Evolutionary conservation across 2,329 filamentous ascomycete species (phyloP).

Genomic region (Calonectria ilicicola): DNA sequence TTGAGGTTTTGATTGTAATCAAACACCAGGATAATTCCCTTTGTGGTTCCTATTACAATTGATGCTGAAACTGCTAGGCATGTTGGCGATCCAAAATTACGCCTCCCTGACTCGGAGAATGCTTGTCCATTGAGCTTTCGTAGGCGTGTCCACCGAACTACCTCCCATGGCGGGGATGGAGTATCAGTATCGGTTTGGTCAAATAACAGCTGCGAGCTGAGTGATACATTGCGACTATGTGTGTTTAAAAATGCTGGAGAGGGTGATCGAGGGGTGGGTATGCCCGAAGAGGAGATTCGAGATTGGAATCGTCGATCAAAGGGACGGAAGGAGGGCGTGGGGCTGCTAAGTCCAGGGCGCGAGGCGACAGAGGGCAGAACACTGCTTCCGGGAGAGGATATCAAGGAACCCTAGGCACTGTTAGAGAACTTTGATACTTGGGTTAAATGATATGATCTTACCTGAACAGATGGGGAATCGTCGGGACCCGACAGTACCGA

Average conservation of each 20-base stretch:
- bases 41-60: constrained; percentile 92
- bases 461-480: constrained; percentile 86
- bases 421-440: constrained; percentile 38
- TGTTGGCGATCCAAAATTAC: constrained; percentile 92
- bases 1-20: constrained; percentile 97
- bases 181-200: constrained; percentile 76
- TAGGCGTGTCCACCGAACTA: constrained; percentile 94
- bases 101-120: constrained; percentile 91
- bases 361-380: constrained; percentile 77
- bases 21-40: constrained; percentile 94
- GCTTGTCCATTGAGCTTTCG: constrained; percentile 89
- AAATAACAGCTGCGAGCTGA: constrained; percentile 76
- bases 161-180: constrained; percentile 90
- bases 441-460: constrained; percentile 52
- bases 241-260: constrained; percentile 83
- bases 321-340: constrained; percentile 86
- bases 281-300: constrained; percentile 72
- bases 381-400: constrained; percentile 80
- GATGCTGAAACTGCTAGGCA: constrained; percentile 89
- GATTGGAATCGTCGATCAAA: constrained; percentile 97
- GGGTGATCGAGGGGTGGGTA: constrained; percentile 72
- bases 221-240: constrained; percentile 84
- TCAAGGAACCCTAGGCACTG: constrained; percentile 65
- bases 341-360: constrained; percentile 73
- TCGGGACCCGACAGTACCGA: constrained; percentile 82